These are phyloP conservation scores for Apophysomyces variabilis DNA, from an alignment of 371 early-diverging fungal species.

Conservation along the genomic window DNA sequence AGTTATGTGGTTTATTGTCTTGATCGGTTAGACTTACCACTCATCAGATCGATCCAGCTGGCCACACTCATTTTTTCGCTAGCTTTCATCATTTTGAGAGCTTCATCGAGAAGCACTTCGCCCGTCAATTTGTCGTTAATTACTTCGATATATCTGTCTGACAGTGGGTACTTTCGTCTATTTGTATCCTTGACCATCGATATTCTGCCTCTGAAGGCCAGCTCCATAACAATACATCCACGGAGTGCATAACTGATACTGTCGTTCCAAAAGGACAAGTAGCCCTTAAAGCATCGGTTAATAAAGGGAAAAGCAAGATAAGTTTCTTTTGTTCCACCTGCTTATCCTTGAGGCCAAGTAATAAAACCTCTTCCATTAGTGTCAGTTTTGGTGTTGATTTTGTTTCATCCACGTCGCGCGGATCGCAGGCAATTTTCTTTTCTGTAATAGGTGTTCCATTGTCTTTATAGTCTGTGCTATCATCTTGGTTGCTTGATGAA, in stretches of 20 bases:
- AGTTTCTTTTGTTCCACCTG: slow-evolving; percentile 60
- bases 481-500: slow-evolving; percentile 32
- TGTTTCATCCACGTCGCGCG: slow-evolving; percentile 61
- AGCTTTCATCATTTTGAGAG: slow-evolving; percentile 84
- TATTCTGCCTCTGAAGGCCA: slow-evolving; percentile 90
- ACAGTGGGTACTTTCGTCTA: slow-evolving; percentile 75
- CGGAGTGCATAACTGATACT: slow-evolving; percentile 95
- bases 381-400: slow-evolving; percentile 79
- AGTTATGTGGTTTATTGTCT: neutral
- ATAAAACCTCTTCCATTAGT: slow-evolving; percentile 91
- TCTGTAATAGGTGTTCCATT: slow-evolving; percentile 27
- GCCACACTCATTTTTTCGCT: slow-evolving; percentile 79
- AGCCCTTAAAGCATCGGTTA: slow-evolving; percentile 64
- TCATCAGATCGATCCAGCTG: slow-evolving; percentile 95
- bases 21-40: slow-evolving; percentile 64
- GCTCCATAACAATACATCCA: slow-evolving; percentile 94
- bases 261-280: slow-evolving; percentile 98
- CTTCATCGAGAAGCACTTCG: slow-evolving; percentile 96
- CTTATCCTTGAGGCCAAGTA: slow-evolving; percentile 93
- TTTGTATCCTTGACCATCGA: slow-evolving; percentile 85
- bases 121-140: slow-evolving; percentile 83
- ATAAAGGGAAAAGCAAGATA: neutral
- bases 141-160: slow-evolving; percentile 87
- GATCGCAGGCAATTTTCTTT: slow-evolving; percentile 54
- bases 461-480: slow-evolving; percentile 18